Evolutionary conservation across 2,329 filamentous ascomycete species (phyloP).

Genomic region (Scedosporium apiospermum): DNA sequence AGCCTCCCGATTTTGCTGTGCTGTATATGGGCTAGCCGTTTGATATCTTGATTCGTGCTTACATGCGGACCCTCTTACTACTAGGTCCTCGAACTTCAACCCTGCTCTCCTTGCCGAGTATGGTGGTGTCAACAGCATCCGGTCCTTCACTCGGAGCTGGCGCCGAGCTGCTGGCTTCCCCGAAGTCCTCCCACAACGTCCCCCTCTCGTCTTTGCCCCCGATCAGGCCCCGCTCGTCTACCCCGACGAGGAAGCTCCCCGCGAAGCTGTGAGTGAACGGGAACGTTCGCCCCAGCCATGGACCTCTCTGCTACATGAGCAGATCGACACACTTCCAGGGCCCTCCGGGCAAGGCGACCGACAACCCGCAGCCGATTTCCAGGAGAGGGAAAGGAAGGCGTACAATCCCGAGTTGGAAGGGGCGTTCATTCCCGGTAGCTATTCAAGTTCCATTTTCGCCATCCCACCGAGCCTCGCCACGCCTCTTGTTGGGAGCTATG

Average conservation of each 20-base stretch:
- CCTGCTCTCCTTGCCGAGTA: slow-evolving; percentile 56
- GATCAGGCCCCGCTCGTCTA: slow-evolving; percentile 36
- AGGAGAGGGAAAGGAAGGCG: slow-evolving; percentile 38
- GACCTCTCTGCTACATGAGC: slow-evolving; percentile 41
- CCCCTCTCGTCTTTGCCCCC: slow-evolving; percentile 59
- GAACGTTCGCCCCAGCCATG: slow-evolving; percentile 23
- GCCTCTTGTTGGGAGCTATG: slow-evolving; percentile 64
- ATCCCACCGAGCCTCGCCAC: slow-evolving; percentile 54
- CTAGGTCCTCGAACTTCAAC: slow-evolving; percentile 44
- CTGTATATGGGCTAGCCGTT: neutral
- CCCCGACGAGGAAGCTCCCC: slow-evolving; percentile 12
- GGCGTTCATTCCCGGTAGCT: slow-evolving; percentile 1
- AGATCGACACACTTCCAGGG: slow-evolving; percentile 30
- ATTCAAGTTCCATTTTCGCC: slow-evolving; percentile 42
- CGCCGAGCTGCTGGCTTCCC: slow-evolving; percentile 81
- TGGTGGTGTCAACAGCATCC: slow-evolving; percentile 86
- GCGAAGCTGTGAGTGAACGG: slow-evolving; percentile 23
- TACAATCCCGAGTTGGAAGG: slow-evolving; percentile 32
- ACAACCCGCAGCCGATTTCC: slow-evolving; percentile 18
- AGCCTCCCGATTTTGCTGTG: neutral
- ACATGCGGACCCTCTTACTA: neutral
- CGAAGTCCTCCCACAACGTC: slow-evolving; percentile 74
- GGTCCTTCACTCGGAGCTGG: slow-evolving; percentile 89
- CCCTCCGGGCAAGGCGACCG: slow-evolving; percentile 11
- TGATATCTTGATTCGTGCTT: neutral